phyloP scores from a whole-genome alignment of 2,329 filamentous ascomycete species.

The Hortaea werneckii region DNA sequence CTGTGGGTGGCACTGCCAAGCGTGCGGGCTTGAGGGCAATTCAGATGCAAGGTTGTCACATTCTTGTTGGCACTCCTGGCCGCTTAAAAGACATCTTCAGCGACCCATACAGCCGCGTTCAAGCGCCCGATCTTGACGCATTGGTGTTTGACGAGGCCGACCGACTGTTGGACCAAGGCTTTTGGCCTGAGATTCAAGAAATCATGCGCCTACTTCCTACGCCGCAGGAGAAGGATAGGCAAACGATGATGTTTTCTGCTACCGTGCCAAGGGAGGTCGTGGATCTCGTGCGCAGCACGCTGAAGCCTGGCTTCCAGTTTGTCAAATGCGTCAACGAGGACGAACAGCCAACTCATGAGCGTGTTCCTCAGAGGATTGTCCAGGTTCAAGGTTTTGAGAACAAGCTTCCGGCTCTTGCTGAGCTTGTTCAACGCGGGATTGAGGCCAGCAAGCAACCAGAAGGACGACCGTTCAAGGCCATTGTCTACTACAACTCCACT shows the following conservation, averaged over 20 bases:
- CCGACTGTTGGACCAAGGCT: slow-evolving; percentile 53
- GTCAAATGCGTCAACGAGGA: slow-evolving; percentile 77
- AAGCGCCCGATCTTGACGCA: slow-evolving; percentile 49
- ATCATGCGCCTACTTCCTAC: slow-evolving; percentile 50
- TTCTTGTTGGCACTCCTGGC: slow-evolving; percentile 84
- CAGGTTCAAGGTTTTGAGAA: slow-evolving; percentile 62
- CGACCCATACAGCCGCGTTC: slow-evolving; percentile 53
- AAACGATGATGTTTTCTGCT: slow-evolving; percentile 91
- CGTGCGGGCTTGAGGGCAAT: slow-evolving; percentile 55
- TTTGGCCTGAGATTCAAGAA: slow-evolving; percentile 38
- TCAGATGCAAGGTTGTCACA: slow-evolving; percentile 67
- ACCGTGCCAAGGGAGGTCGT: slow-evolving; percentile 82
- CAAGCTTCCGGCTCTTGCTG: slow-evolving; percentile 63
- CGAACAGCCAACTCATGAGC: slow-evolving; percentile 75
- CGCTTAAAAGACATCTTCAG: slow-evolving; percentile 72
- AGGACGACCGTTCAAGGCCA: slow-evolving; percentile 75
- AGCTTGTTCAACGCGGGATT: slow-evolving; percentile 48
- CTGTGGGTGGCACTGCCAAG: slow-evolving; percentile 90
- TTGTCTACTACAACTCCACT: slow-evolving; percentile 80
- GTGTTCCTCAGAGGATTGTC: slow-evolving; percentile 71
- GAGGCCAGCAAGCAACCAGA: slow-evolving; percentile 30
- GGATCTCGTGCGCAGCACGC: slow-evolving; percentile 62
- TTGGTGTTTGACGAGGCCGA: slow-evolving; percentile 59
- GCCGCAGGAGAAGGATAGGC: slow-evolving; percentile 54
- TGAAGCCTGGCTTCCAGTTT: slow-evolving; percentile 78